Evolutionary conservation across 164 flowering plant genomes (phyloP).

Genomic region (Malania oleifera): DNA sequence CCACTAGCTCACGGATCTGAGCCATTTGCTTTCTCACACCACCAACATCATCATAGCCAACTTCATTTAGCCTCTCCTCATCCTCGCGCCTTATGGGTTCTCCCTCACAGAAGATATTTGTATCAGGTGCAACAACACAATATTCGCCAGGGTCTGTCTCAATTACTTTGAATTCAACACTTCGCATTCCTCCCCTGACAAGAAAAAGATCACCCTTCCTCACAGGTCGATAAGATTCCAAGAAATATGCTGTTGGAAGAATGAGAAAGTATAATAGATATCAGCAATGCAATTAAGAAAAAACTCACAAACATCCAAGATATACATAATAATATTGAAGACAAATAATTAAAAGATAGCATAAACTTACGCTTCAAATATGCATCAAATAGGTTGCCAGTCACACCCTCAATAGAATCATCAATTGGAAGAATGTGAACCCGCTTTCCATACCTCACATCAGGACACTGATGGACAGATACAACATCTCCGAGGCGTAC

Average conservation of each 20-base stretch:
- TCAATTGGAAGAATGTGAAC: constrained; percentile 52
- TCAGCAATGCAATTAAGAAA: neutral
- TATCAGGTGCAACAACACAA: constrained; percentile 66
- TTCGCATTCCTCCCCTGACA: constrained; percentile 69
- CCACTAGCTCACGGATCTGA: constrained; percentile 69
- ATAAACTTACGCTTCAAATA: constrained; percentile 33
- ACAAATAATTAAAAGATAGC: neutral
- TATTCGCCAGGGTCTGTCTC: constrained; percentile 69
- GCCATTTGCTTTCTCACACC: constrained; percentile 80
- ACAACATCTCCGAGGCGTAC: constrained; percentile 52
- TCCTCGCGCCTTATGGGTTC: constrained; percentile 65
- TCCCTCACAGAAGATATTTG: constrained; percentile 67
- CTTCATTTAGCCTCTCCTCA: constrained; percentile 55
- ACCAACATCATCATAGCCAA: constrained; percentile 75
- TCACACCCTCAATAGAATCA: constrained; percentile 50
- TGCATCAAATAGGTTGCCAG: constrained; percentile 50
- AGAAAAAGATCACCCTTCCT: constrained; percentile 65
- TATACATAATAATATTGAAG: neutral
- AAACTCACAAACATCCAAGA: neutral
- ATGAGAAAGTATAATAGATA: constrained; percentile 1
- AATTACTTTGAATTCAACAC: constrained; percentile 62
- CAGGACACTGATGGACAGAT: constrained; percentile 45
- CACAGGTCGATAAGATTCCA: constrained; percentile 60
- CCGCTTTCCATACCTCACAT: constrained; percentile 48
- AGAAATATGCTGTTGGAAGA: constrained; percentile 50